Evolutionary conservation across 2,329 filamentous ascomycete genomes (phyloP).

Genomic region (Fusarium miscanthi): DNA sequence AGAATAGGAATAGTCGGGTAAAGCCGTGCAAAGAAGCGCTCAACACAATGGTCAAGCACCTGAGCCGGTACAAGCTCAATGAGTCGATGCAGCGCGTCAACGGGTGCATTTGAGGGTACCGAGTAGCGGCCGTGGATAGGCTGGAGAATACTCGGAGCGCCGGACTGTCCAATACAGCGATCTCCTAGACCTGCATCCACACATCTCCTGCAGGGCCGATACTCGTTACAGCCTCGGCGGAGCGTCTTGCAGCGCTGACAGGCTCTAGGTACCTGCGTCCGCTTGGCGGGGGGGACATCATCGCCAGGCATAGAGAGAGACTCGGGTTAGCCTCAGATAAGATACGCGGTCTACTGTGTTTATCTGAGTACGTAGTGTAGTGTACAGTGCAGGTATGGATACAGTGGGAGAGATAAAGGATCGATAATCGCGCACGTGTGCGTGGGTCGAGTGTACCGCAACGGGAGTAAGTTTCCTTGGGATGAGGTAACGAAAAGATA

Average conservation of each 20-base stretch:
- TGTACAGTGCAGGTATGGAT: neutral
- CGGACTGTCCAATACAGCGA: slow-evolving; percentile 49
- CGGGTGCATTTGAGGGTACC: neutral
- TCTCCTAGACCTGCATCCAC: slow-evolving; percentile 54
- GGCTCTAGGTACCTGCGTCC: slow-evolving; percentile 56
- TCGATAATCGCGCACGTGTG: slow-evolving; percentile 33
- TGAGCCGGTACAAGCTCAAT: slow-evolving; percentile 48
- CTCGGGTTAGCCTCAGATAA: neutral
- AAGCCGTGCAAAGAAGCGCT: slow-evolving; percentile 54
- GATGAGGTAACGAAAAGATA: slow-evolving; percentile 28
- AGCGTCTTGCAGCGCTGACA: slow-evolving; percentile 57
- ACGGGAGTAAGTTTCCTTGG: neutral
- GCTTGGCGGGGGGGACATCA: slow-evolving; percentile 45
- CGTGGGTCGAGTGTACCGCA: neutral
- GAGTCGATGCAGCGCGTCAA: slow-evolving; percentile 41
- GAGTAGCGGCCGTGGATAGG: slow-evolving; percentile 7
- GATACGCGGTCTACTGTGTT: neutral
- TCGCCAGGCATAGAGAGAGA: slow-evolving; percentile 11
- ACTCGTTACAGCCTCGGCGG: slow-evolving; percentile 58
- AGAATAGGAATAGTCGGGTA: slow-evolving; percentile 58
- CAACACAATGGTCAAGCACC: slow-evolving; percentile 53
- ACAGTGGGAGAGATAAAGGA: neutral
- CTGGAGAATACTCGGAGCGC: slow-evolving; percentile 12
- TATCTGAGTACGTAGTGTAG: neutral
- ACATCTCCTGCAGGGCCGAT: slow-evolving; percentile 57